phyloP scores from a whole-genome alignment of 352 stramenopile genomes.

The Saprolegnia diclina region DNA sequence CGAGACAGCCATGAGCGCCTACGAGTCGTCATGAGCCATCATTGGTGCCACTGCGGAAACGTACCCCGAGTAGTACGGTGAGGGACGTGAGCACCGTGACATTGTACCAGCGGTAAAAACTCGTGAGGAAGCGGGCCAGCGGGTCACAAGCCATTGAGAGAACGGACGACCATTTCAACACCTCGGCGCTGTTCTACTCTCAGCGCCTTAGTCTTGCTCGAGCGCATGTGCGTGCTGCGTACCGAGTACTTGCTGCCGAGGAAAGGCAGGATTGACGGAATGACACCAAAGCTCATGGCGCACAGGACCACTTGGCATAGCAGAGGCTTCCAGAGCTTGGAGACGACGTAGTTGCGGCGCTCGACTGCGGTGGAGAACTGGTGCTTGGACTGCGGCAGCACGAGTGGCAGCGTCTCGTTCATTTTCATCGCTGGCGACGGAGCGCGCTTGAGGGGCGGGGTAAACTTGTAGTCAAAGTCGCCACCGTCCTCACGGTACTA shows the following conservation, averaged over 20 bases:
- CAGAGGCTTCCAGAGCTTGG: constrained; percentile 44
- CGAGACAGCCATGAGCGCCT: constrained; percentile 44
- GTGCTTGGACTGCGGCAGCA: constrained; percentile 5
- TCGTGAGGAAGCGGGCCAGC: constrained; percentile 38
- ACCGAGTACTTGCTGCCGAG: constrained; percentile 69
- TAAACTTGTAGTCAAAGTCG: constrained; percentile 27
- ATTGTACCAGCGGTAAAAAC: constrained; percentile 7
- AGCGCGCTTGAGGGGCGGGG: constrained; percentile 12
- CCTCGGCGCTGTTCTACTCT: constrained; percentile 16
- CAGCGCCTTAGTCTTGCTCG: background rate
- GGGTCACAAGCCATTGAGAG: constrained; percentile 49
- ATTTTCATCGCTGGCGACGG: background rate
- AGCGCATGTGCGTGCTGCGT: background rate
- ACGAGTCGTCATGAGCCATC: background rate
- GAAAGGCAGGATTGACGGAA: constrained; percentile 67
- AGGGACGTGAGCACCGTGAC: constrained; percentile 3
- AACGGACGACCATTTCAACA: constrained; percentile 27
- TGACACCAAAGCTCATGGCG: constrained; percentile 55
- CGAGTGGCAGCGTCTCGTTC: constrained; percentile 3
- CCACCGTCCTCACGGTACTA: constrained; percentile 24
- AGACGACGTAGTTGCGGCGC: constrained; percentile 31
- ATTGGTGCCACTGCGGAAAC: constrained; percentile 7
- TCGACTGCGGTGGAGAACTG: background rate
- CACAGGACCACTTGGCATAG: constrained; percentile 50
- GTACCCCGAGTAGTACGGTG: constrained; percentile 39